Base-by-base conservation (phyloP, 2,329 filamentous ascomycete genomes). In the Fusarium hainanense region DNA sequence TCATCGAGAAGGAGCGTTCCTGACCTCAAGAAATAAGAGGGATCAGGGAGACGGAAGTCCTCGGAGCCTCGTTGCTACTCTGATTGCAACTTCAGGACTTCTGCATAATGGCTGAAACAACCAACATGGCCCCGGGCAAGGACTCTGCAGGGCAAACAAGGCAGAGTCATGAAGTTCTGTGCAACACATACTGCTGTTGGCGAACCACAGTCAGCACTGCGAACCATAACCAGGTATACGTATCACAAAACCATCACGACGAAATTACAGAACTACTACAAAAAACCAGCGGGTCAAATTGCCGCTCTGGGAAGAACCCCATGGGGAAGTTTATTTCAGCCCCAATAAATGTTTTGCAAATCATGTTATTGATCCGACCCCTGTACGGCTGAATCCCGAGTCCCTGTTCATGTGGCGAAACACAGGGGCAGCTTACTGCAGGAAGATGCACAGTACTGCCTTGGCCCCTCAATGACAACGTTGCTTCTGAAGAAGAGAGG, bases 241-340 rank as follows among this genome's bases (percentile, higher is more conserved):
- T 12, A 46, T 27, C 43, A 27, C 25, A 16, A 18, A 27, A 27
- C 40, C 21, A 40, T 51, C 32, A 23, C 48, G 16, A 40, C 12
- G 18, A 32, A 8, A 20, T 13, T 56, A 37, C n/a, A 32, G 13
- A 42, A 48, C 18, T 4, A 28, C 7, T 18, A 18, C 27, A 27
- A 48, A 18, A 32, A 28, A 46, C 18, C 23, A 41, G 37, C 28
- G 37, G 42, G n/a, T 20, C 28, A 42, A 21, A 30, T n/a, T n/a
- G 5, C 54, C 20, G 41, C 25, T 51, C 25, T 34, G 47, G 54
- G 32, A 18, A 43, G 10, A 14, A 32, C 37, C 47, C 60, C 54
- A 41, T 23, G 54, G 63, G 48, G 60, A 65, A 59, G 54, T 20
- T 13, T 52, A 25, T 32, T 23, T 51, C 47, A 66, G 48, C 60